phyloP scores from a whole-genome alignment of 257 asterid species.

The Parsonsia alboflavescens region DNA sequence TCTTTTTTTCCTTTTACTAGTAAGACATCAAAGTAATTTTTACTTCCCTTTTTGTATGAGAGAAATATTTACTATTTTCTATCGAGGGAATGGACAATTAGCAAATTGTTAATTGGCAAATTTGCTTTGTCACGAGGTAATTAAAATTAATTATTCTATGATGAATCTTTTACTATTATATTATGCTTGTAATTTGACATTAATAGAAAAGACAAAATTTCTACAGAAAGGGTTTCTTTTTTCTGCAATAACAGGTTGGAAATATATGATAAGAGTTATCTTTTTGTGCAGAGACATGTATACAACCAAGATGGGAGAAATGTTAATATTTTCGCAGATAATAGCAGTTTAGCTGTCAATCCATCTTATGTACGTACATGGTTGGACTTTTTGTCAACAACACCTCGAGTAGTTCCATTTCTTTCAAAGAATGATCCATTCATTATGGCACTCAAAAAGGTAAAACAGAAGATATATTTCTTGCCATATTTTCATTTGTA shows the following conservation, averaged over 20 bases:
- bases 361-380: conserved; percentile 77
- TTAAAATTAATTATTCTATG: background rate
- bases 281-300: conserved; percentile 61
- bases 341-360: conserved; percentile 75
- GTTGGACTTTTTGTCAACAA: conserved; percentile 72
- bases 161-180: background rate
- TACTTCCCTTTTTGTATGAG: background rate
- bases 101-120: background rate
- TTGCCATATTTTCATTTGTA: background rate
- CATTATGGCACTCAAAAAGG: conserved; percentile 77
- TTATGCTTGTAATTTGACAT: background rate
- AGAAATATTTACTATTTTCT: background rate
- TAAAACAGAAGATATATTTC: conserved; percentile 13
- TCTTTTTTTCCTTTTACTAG: background rate
- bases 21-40: background rate
- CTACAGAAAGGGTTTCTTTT: background rate
- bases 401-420: conserved; percentile 85
- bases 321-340: conserved; percentile 66
- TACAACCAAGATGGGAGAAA: conserved; percentile 61
- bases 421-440: conserved; percentile 68
- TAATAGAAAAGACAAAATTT: background rate
- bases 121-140: background rate
- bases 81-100: background rate
- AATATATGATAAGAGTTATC: conserved; percentile 9
- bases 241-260: background rate